phyloP scores from a whole-genome alignment of 805 yeast genomes.

The Wickerhamomyces sydowiorum region DNA sequence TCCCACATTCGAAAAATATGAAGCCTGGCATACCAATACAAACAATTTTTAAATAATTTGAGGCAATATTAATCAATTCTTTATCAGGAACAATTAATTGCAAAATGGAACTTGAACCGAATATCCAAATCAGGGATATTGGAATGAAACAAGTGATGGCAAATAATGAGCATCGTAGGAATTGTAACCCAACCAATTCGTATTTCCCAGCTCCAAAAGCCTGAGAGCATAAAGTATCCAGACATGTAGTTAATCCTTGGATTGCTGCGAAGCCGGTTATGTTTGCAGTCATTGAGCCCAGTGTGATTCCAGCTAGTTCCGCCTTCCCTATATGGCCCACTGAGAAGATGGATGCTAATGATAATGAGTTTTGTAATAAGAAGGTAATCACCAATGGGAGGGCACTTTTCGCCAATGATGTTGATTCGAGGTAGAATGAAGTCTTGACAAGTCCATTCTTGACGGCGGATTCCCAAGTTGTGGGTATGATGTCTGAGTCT shows the following conservation, averaged over 20 bases:
- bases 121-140: conserved; percentile 18
- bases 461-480: conserved; percentile 21
- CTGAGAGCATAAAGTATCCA: conserved; percentile 81
- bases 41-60: conserved; percentile 45
- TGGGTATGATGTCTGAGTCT: conserved; percentile 5
- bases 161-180: conserved; percentile 56
- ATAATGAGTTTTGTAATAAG: conserved; percentile 21
- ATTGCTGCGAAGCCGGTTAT: conserved; percentile 70
- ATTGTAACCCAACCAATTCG: conserved; percentile 65
- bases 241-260: conserved; percentile 78
- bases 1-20: conserved; percentile 74
- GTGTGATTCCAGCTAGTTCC: conserved; percentile 76
- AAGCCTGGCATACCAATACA: conserved; percentile 74
- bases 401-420: conserved; percentile 13
- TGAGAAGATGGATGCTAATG: conserved; percentile 22
- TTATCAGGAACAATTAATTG: conserved; percentile 16
- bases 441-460: conserved; percentile 19
- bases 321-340: conserved; percentile 81
- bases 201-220: conserved; percentile 79
- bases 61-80: conserved; percentile 34
- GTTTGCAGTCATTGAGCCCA: conserved; percentile 81
- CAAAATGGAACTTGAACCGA: conserved; percentile 11
- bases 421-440: conserved; percentile 13
- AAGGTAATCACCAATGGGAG: conserved; percentile 22
- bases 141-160: conserved; percentile 22